phyloP scores from a whole-genome alignment of 306 rosid genomes.

The Arachis hypogaea region DNA sequence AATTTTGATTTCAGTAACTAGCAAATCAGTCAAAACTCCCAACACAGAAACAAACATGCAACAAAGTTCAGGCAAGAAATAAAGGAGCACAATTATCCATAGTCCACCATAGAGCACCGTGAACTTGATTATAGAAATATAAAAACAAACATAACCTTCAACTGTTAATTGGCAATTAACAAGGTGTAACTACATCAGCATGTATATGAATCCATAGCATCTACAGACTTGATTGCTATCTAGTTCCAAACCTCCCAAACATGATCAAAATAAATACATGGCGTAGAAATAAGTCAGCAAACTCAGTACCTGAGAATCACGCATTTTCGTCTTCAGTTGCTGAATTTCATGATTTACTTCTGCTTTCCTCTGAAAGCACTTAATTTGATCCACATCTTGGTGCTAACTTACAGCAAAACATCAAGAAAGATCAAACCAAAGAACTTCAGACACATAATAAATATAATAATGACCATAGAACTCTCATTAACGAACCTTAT shows the following conservation, averaged over 20 bases:
- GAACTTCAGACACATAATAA: constrained; percentile 19
- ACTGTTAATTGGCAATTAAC: constrained; percentile 1
- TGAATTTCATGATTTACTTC: constrained; percentile 96
- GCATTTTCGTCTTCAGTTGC: constrained; percentile 86
- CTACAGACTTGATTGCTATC: constrained; percentile 16
- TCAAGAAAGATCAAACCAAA: constrained; percentile 34
- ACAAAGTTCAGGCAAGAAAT: constrained; percentile 20
- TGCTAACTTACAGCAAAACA: constrained; percentile 52
- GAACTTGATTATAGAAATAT: neutral
- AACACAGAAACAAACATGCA: constrained; percentile 6
- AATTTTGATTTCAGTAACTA: neutral
- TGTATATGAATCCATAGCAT: constrained; percentile 1
- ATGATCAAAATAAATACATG: constrained; percentile 18
- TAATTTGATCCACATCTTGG: constrained; percentile 82
- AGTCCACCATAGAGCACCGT: neutral
- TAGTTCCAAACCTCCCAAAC: constrained; percentile 6
- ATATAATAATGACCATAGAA: constrained; percentile 30
- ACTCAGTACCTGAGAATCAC: constrained; percentile 88
- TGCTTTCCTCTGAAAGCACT: constrained; percentile 92
- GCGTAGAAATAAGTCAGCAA: constrained; percentile 28
- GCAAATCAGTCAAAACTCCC: constrained; percentile 18
- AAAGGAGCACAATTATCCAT: neutral
- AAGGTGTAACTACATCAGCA: neutral
- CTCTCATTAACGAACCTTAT: constrained; percentile 69
- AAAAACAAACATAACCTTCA: constrained; percentile 23